Conservation (phyloP, 1,284 basidiomycete genomes). For the Puccinia triticina region DNA sequence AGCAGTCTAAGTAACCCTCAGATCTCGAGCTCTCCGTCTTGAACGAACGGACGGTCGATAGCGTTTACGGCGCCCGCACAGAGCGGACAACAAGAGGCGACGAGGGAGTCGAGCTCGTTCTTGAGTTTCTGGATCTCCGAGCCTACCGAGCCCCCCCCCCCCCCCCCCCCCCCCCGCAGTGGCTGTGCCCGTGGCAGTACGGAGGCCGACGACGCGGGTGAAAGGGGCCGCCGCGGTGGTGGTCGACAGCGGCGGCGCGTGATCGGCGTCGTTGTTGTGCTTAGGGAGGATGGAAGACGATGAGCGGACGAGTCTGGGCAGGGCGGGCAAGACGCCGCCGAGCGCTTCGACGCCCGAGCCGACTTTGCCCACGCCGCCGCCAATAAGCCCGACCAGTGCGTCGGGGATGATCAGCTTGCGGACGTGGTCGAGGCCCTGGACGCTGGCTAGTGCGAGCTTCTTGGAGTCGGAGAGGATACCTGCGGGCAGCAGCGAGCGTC, state of each 20-base stretch:
- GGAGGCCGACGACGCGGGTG: neutral
- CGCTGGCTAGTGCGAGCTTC: conserved; percentile 79
- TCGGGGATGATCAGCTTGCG: conserved; percentile 89
- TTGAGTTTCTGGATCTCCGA: conserved; percentile 70
- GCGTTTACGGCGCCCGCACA: conserved; percentile 84
- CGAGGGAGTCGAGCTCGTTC: conserved; percentile 79
- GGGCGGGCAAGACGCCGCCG: conserved; percentile 65
- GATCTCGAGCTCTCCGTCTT: conserved; percentile 75
- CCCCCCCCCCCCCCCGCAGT: no score
- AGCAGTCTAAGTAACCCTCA: conserved; percentile 60
- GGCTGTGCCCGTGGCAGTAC: neutral
- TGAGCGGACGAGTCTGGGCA: conserved; percentile 58
- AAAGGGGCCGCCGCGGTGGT: neutral
- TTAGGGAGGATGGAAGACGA: neutral
- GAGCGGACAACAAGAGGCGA: conserved; percentile 83
- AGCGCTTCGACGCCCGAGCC: conserved; percentile 38
- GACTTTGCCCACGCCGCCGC: conserved; percentile 59
- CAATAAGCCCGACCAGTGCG: conserved; percentile 67
- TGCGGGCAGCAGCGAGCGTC: conserved; percentile 25
- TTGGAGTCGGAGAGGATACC: conserved; percentile 67
- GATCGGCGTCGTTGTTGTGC: no score
- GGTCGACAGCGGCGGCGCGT: neutral
- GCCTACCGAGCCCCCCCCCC: neutral
- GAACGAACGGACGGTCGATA: conserved; percentile 81
- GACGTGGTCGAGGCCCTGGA: conserved; percentile 68